These are phyloP conservation scores for Trichoderma erinaceum DNA, from an alignment of 495 filamentous ascomycete genomes.

Conservation along the genomic window DNA sequence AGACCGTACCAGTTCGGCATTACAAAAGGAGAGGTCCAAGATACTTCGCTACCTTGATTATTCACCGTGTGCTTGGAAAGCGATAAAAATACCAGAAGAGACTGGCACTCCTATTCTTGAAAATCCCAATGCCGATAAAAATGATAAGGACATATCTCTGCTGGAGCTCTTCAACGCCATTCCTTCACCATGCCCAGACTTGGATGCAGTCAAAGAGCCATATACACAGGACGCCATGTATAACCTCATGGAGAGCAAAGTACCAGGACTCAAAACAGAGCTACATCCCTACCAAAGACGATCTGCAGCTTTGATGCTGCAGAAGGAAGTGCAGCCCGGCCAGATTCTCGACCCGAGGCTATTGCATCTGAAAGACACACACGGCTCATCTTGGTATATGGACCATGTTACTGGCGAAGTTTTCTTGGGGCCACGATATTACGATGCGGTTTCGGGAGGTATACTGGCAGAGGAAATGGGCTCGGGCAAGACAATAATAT, in stretches of 20 bases:
- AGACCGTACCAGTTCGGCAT: constrained; percentile 33
- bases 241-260: constrained; percentile 49
- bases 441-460: constrained; percentile 72
- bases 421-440: constrained; percentile 57
- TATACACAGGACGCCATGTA: constrained; percentile 57
- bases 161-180: constrained; percentile 85
- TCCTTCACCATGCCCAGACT: constrained; percentile 58
- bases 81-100: constrained; percentile 20
- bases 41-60: constrained; percentile 54
- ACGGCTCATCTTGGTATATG: constrained; percentile 62
- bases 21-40: constrained; percentile 40
- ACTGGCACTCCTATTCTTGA: constrained; percentile 7
- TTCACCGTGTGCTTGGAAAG: constrained; percentile 51
- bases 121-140: not conserved
- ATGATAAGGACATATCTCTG: constrained; percentile 44
- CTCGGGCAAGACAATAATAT: constrained; percentile 84
- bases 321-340: constrained; percentile 64
- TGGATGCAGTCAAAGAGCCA: constrained; percentile 45
- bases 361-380: constrained; percentile 48
- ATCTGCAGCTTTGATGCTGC: constrained; percentile 79
- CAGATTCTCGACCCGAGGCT: constrained; percentile 70
- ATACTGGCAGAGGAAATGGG: constrained; percentile 68
- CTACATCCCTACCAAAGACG: constrained; percentile 76
- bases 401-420: constrained; percentile 58
- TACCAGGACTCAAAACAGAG: constrained; percentile 58